Conservation (phyloP, 2,329 filamentous ascomycete genomes). For the Curvularia sp. region DNA sequence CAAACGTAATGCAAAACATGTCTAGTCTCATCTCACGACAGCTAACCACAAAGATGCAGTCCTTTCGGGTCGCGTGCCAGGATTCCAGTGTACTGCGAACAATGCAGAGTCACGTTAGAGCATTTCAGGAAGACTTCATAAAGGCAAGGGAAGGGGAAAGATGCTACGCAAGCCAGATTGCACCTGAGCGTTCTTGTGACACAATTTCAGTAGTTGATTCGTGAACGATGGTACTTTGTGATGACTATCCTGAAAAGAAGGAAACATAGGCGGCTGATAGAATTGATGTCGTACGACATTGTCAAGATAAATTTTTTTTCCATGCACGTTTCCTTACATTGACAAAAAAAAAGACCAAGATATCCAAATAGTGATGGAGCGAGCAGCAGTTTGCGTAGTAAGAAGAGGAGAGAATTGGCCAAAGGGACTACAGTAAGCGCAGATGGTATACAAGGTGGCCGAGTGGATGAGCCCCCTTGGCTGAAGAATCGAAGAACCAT, state of each 20-base stretch:
- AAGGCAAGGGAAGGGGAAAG: not conserved
- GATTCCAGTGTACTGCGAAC: not conserved
- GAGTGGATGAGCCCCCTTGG: not conserved
- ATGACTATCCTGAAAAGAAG: not conserved
- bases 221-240: conserved; percentile 7
- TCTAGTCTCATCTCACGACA: not conserved
- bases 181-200: not conserved
- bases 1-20: not conserved
- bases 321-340: not conserved
- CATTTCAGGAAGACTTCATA: not conserved
- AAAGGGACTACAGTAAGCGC: not conserved
- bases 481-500: conserved; percentile 4
- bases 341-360: not conserved
- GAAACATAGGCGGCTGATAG: not conserved
- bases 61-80: no score
- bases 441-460: not conserved
- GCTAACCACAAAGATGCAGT: no score
- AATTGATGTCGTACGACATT: not conserved
- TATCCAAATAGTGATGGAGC: conserved; percentile 1
- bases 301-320: not conserved
- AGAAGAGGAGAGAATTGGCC: not conserved
- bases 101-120: not conserved
- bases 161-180: not conserved
- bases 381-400: not conserved
- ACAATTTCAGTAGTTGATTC: not conserved